Conservation (phyloP, 495 filamentous ascomycete genomes). For the Penicillium canescens region DNA sequence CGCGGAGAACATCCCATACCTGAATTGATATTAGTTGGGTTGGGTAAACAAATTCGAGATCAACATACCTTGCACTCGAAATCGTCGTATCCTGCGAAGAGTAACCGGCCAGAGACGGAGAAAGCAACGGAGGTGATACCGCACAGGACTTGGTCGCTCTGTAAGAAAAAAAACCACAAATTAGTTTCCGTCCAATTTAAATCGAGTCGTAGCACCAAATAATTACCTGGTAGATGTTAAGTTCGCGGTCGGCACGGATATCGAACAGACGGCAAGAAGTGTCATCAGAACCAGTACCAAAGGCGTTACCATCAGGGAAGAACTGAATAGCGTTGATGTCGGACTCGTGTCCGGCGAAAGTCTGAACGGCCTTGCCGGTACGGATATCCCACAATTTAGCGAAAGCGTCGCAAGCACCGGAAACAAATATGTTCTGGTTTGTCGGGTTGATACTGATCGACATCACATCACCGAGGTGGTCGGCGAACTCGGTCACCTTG, state of each 20-base stretch:
- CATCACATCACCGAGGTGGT: conserved; percentile 99
- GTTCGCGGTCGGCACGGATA: conserved; percentile 92
- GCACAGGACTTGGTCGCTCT: conserved; percentile 97
- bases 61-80: conserved; percentile 95
- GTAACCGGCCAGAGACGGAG: conserved; percentile 90
- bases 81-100: conserved; percentile 98
- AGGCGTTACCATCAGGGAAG: conserved; percentile 98
- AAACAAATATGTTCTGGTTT: conserved; percentile 95
- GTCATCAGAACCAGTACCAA: conserved; percentile 97
- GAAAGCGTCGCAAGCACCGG: conserved; percentile 96
- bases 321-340: conserved; percentile 99
- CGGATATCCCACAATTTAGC: conserved; percentile 99
- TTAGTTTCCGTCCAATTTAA: conserved; percentile 9
- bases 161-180: conserved; percentile 12
- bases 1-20: conserved; percentile 98
- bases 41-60: not conserved
- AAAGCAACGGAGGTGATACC: conserved; percentile 98
- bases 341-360: conserved; percentile 96
- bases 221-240: conserved; percentile 91
- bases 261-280: conserved; percentile 97
- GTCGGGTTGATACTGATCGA: conserved; percentile 99
- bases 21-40: conserved; percentile 35
- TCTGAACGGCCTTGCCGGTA: conserved; percentile 97
- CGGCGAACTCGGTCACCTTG: conserved; percentile 97
- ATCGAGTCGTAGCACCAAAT: not conserved